These are phyloP conservation scores for Lyophyllum atratum DNA, from an alignment of 768 basidiomycete species.

Conservation along the genomic window DNA sequence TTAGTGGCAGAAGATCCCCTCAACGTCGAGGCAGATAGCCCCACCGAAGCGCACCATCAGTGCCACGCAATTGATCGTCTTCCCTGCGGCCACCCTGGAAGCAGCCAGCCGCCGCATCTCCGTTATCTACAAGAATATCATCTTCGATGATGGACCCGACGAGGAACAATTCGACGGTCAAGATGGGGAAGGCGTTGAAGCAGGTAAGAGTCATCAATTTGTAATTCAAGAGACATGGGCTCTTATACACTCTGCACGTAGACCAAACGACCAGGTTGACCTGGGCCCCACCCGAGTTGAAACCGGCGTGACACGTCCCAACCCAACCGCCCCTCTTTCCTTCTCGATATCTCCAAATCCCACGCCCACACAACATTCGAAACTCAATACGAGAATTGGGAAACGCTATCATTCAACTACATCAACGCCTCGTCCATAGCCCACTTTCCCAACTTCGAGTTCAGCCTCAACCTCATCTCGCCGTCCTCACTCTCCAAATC, in stretches of 20 bases:
- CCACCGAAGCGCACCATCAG: background rate
- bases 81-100: slow-evolving; percentile 59
- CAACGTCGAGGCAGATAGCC: slow-evolving; percentile 21
- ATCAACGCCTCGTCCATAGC: slow-evolving; percentile 74
- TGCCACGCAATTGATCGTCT: slow-evolving; percentile 28
- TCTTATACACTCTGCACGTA: no score
- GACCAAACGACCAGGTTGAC: slow-evolving; percentile 54
- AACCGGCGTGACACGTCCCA: slow-evolving; percentile 1
- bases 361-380: no score
- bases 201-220: no score
- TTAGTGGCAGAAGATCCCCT: slow-evolving; percentile 48
- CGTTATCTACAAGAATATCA: slow-evolving; percentile 66
- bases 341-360: slow-evolving; percentile 26
- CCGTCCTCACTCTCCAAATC: slow-evolving; percentile 40
- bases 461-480: slow-evolving; percentile 64
- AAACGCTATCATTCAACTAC: slow-evolving; percentile 51
- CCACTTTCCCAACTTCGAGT: slow-evolving; percentile 74
- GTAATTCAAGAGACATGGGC: no score
- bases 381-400: no score
- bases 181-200: slow-evolving; percentile 18
- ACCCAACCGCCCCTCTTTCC: slow-evolving; percentile 26
- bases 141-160: slow-evolving; percentile 54
- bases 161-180: slow-evolving; percentile 29
- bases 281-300: slow-evolving; percentile 54
- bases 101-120: slow-evolving; percentile 73